A percentile compares a stretch with the other conserved stretches of the same genome.
phyloP scores from a whole-genome alignment of 768 basidiomycete genomes.

The Naematelia encephala region DNA sequence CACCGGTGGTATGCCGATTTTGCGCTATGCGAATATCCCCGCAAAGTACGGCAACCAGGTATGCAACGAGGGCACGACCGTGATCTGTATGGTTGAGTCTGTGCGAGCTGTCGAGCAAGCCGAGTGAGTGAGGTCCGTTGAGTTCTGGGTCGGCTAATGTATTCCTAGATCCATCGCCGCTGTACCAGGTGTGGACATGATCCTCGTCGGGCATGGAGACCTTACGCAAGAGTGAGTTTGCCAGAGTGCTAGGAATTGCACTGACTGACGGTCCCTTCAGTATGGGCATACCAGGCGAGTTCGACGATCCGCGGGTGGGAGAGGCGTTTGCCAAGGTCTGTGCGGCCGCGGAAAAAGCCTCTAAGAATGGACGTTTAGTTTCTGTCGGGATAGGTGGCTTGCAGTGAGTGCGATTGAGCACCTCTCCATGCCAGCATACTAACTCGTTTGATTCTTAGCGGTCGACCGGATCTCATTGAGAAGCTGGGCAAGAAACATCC shows the following conservation, averaged over 20 bases:
- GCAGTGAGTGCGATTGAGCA: too few relatives aligned
- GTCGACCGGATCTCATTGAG: slow-evolving; percentile 33
- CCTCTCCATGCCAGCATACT: not conserved
- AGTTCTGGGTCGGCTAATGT: not conserved
- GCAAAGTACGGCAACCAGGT: slow-evolving; percentile 25
- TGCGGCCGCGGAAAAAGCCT: slow-evolving; percentile 24
- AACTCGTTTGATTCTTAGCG: slow-evolving; percentile 7
- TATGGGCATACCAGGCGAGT: slow-evolving; percentile 41
- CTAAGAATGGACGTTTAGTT: slow-evolving; percentile 19
- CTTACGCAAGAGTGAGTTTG: slow-evolving; percentile 31
- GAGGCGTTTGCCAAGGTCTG: slow-evolving; percentile 26
- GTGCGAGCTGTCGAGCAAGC: slow-evolving; percentile 22
- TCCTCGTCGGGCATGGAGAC: slow-evolving; percentile 32
- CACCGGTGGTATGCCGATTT: slow-evolving; percentile 26
- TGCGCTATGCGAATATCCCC: slow-evolving; percentile 27
- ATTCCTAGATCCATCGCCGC: slow-evolving; percentile 32
- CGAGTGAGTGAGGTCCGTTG: slow-evolving; percentile 19
- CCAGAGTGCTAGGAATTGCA: not conserved
- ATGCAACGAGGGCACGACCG: slow-evolving; percentile 26
- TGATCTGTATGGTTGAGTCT: slow-evolving; percentile 40
- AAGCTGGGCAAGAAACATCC: slow-evolving; percentile 20
- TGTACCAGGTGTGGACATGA: slow-evolving; percentile 33
- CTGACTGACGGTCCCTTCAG: slow-evolving; percentile 18
- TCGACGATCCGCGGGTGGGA: slow-evolving; percentile 18
- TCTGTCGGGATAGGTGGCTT: slow-evolving; percentile 36